A percentile compares a stretch with the other conserved stretches of the same genome.
These are phyloP conservation scores for Candida ponderosae DNA, from an alignment of 805 yeast species.

Conservation along the genomic window DNA sequence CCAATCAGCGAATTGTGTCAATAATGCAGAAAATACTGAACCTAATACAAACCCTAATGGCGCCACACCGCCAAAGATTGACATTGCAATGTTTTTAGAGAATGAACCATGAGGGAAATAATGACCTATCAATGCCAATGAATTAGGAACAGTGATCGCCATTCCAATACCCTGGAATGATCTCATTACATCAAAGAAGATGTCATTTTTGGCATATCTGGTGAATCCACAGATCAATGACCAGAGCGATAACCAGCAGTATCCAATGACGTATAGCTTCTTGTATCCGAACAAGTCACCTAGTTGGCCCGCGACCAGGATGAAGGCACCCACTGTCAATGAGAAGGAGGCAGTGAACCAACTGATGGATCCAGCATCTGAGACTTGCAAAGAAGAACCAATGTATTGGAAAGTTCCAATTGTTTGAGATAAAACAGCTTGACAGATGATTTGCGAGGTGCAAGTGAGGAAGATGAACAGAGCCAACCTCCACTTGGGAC, in stretches of 20 bases:
- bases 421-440: slow-evolving; percentile 26
- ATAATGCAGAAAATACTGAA: slow-evolving; percentile 40
- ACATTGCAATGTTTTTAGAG: slow-evolving; percentile 47
- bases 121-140: slow-evolving; percentile 43
- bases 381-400: slow-evolving; percentile 20
- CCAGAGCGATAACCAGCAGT: slow-evolving; percentile 45
- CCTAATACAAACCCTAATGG: slow-evolving; percentile 58
- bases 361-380: slow-evolving; percentile 25
- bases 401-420: slow-evolving; percentile 21
- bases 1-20: slow-evolving; percentile 44
- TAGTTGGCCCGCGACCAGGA: slow-evolving; percentile 51
- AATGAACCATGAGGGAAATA: slow-evolving; percentile 32
- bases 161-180: slow-evolving; percentile 53
- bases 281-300: slow-evolving; percentile 64
- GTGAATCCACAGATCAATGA: slow-evolving; percentile 49
- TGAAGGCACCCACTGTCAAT: slow-evolving; percentile 59
- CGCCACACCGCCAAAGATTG: slow-evolving; percentile 51
- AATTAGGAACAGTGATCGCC: slow-evolving; percentile 47
- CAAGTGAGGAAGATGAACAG: slow-evolving; percentile 17
- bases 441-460: slow-evolving; percentile 29
- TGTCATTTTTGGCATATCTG: slow-evolving; percentile 34
- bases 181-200: slow-evolving; percentile 38
- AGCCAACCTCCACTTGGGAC: background rate
- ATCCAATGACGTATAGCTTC: slow-evolving; percentile 41
- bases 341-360: slow-evolving; percentile 67